Evolutionary conservation across 345 rosid species (phyloP).

Genomic region (Ceriops zippeliana): DNA sequence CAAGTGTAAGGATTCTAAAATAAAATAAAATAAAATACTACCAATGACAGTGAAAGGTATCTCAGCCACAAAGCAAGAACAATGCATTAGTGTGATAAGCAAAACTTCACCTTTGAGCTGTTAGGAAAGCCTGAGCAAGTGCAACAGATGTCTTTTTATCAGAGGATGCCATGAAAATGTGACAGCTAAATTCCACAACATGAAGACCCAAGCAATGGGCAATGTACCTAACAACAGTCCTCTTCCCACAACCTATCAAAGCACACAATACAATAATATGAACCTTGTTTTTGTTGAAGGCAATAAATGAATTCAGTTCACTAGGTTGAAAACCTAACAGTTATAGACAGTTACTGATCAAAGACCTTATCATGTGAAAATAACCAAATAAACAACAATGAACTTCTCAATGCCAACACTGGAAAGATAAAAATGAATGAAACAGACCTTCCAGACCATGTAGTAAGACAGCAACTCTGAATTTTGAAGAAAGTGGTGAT

Average conservation of each 20-base stretch:
- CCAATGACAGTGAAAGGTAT: no score
- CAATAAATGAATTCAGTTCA: neutral
- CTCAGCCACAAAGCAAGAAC: no score
- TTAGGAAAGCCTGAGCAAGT: constrained; percentile 75
- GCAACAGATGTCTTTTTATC: constrained; percentile 70
- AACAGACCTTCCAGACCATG: constrained; percentile 64
- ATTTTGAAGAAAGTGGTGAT: constrained; percentile 72
- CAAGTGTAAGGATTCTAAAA: no score
- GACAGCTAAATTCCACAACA: constrained; percentile 93
- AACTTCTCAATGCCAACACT: constrained; percentile 13
- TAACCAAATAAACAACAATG: neutral
- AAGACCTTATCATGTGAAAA: neutral
- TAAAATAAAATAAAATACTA: no score
- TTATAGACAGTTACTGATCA: neutral
- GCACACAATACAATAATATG: neutral
- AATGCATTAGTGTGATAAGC: no score
- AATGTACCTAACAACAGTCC: constrained; percentile 74
- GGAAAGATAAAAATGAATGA: constrained; percentile 17
- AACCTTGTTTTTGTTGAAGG: constrained; percentile 2
- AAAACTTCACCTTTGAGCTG: constrained; percentile 71
- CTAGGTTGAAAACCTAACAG: neutral
- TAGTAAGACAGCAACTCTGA: constrained; percentile 82
- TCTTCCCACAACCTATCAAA: constrained; percentile 85
- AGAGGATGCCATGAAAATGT: constrained; percentile 64
- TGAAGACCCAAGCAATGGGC: constrained; percentile 75